A percentile compares a stretch with the other conserved stretches of the same genome.
Conservation (phyloP, 2,329 filamentous ascomycete species). For the Ophiostoma sp. region DNA sequence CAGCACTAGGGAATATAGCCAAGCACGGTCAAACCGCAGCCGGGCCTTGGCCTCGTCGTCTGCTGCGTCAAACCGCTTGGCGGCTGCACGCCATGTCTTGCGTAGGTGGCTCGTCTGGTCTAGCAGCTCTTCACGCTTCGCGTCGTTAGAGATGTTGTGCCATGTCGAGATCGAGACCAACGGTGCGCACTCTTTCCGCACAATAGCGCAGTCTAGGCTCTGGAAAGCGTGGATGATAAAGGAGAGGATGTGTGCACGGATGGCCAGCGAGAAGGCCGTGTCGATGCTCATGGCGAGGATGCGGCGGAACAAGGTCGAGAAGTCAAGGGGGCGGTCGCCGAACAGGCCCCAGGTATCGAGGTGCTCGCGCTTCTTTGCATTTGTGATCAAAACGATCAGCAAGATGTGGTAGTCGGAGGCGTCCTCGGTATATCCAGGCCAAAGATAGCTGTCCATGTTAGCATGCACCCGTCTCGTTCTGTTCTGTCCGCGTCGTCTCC, state of each 20-base stretch:
- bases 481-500: not conserved
- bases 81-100: slow-evolving; percentile 85
- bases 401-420: slow-evolving; percentile 89
- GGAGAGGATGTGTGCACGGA: slow-evolving; percentile 76
- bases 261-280: slow-evolving; percentile 54
- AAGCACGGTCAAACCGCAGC: slow-evolving; percentile 84
- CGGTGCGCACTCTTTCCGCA: slow-evolving; percentile 93
- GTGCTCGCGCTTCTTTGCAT: slow-evolving; percentile 81
- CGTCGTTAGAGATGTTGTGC: slow-evolving; percentile 82
- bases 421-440: slow-evolving; percentile 86
- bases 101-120: slow-evolving; percentile 67
- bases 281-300: slow-evolving; percentile 82
- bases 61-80: slow-evolving; percentile 79
- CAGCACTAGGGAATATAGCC: slow-evolving; percentile 80
- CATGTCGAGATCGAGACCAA: slow-evolving; percentile 92
- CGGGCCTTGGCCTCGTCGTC: slow-evolving; percentile 74
- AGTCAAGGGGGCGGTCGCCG: slow-evolving; percentile 68
- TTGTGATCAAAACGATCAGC: slow-evolving; percentile 76
- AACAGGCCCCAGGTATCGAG: slow-evolving; percentile 86
- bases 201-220: slow-evolving; percentile 79
- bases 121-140: slow-evolving; percentile 65
- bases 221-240: slow-evolving; percentile 92
- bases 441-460: slow-evolving; percentile 60
- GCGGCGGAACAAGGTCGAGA: slow-evolving; percentile 83
- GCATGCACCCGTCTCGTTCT: not conserved